phyloP scores from a whole-genome alignment of 139 green algal genomes.

The Chlorella sp. region DNA sequence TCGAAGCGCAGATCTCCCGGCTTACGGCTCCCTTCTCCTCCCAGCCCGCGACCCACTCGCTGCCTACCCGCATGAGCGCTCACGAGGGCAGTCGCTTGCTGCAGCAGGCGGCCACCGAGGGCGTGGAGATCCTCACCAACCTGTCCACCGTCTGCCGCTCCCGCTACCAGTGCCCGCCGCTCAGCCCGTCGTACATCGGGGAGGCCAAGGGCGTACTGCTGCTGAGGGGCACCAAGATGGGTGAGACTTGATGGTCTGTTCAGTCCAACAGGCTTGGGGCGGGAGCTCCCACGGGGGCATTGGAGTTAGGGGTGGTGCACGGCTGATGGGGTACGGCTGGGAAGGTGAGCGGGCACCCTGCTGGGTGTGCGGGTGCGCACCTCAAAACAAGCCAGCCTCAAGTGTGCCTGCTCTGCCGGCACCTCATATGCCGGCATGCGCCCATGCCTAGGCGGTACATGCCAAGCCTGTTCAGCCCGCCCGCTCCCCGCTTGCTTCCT shows the following conservation, averaged over 20 bases:
- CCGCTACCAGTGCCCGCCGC: background rate
- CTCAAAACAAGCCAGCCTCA: too few species aligned
- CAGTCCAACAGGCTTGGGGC: too few species aligned
- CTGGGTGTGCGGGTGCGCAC: too few species aligned
- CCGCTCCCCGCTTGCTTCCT: too few species aligned
- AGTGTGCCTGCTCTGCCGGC: too few species aligned
- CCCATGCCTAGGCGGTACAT: too few species aligned
- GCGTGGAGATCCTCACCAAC: background rate
- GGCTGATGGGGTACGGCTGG: background rate
- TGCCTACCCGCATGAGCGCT: background rate
- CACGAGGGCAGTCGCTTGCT: background rate
- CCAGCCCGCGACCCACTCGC: background rate
- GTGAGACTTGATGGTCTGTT: background rate
- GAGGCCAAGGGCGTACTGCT: constrained; percentile 9
- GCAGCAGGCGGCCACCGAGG: background rate
- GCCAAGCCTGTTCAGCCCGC: too few species aligned
- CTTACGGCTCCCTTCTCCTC: too few species aligned
- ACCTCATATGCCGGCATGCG: too few species aligned
- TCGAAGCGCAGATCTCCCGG: too few species aligned
- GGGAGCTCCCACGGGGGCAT: too few species aligned
- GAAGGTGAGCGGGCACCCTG: too few species aligned
- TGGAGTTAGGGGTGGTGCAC: background rate
- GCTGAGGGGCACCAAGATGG: constrained; percentile 17
- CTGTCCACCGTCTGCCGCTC: background rate
- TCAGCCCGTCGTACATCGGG: background rate